phyloP scores from a whole-genome alignment of 2,329 filamentous ascomycete genomes.

The Berkeleyomyces rouxiae region DNA sequence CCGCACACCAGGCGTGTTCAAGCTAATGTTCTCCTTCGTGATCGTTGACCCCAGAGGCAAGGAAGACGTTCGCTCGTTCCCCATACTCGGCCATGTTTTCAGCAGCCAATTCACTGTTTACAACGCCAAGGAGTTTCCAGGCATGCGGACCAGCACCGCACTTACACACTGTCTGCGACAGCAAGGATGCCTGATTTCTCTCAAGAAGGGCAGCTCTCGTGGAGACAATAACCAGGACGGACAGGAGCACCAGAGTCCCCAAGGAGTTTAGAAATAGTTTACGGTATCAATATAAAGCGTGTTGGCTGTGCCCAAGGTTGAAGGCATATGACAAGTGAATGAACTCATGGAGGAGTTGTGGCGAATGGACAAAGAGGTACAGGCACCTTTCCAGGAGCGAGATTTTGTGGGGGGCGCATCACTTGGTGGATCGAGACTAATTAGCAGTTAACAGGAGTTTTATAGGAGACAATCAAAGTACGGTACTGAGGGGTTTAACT shows the following conservation, averaged over 20 bases:
- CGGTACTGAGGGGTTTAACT: too few species aligned
- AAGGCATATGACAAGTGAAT: too few species aligned
- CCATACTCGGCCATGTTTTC: constrained; percentile 35
- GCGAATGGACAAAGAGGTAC: too few species aligned
- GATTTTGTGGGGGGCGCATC: too few species aligned
- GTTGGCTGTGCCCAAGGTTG: not conserved
- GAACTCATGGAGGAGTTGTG: too few species aligned
- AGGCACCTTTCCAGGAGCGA: too few species aligned
- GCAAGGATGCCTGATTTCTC: constrained; percentile 69
- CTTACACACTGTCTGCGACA: constrained; percentile 59
- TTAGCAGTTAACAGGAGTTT: too few species aligned
- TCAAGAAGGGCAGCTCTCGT: constrained; percentile 66
- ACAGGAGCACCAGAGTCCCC: constrained; percentile 19
- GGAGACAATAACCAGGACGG: constrained; percentile 31
- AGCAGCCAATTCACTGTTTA: constrained; percentile 65
- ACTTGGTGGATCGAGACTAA: too few species aligned
- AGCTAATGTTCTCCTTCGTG: constrained; percentile 57
- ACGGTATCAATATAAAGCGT: not conserved
- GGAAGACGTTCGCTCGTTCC: constrained; percentile 32
- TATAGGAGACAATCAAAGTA: too few species aligned
- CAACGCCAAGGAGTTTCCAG: constrained; percentile 73
- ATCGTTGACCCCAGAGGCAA: constrained; percentile 37
- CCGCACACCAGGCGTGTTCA: constrained; percentile 58
- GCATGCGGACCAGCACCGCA: constrained; percentile 62
- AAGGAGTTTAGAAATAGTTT: not conserved